A percentile compares a stretch with the other conserved stretches of the same genome.
phyloP scores from a whole-genome alignment of 495 filamentous ascomycete genomes.

The Hypoxylon fuscum region DNA sequence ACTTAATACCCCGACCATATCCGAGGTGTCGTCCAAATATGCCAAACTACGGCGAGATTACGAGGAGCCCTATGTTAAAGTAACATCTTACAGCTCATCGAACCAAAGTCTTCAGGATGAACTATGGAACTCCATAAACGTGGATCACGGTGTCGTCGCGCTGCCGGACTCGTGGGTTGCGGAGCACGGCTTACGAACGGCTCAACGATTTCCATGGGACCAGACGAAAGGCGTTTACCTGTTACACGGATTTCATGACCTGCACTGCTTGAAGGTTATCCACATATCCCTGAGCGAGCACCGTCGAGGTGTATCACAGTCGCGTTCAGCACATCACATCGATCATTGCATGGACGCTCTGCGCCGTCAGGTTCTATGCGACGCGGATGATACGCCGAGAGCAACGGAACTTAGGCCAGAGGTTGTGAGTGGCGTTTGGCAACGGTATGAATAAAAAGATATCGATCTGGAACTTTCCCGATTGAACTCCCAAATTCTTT shows the following conservation, averaged over 20 bases:
- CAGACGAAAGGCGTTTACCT: constrained; percentile 19
- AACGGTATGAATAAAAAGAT: no score
- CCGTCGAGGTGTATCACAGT: constrained; percentile 6
- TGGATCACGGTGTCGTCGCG: constrained; percentile 9
- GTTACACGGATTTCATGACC: constrained; percentile 41
- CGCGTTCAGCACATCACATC: constrained; percentile 27
- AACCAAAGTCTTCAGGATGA: constrained; percentile 16
- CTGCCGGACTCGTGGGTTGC: constrained; percentile 16
- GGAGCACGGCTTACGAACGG: constrained; percentile 7
- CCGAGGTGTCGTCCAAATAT: background rate
- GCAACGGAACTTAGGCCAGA: constrained; percentile 21
- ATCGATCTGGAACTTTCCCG: no score
- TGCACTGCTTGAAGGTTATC: constrained; percentile 9
- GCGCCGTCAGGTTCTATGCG: constrained; percentile 41
- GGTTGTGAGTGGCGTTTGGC: constrained; percentile 20
- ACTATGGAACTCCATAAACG: constrained; percentile 20
- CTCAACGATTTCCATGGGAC: constrained; percentile 24
- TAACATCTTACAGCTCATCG: constrained; percentile 1
- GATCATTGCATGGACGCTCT: constrained; percentile 45
- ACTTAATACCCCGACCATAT: background rate
- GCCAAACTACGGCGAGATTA: background rate
- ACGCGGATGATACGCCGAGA: constrained; percentile 45
- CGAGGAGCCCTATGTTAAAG: constrained; percentile 17
- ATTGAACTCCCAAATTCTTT: no score
- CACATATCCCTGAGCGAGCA: constrained; percentile 30